Evolutionary conservation across 768 basidiomycete species (phyloP), one percentile per base, ranked within the genome.

Genomic region (Termitomyces sp.): DNA sequence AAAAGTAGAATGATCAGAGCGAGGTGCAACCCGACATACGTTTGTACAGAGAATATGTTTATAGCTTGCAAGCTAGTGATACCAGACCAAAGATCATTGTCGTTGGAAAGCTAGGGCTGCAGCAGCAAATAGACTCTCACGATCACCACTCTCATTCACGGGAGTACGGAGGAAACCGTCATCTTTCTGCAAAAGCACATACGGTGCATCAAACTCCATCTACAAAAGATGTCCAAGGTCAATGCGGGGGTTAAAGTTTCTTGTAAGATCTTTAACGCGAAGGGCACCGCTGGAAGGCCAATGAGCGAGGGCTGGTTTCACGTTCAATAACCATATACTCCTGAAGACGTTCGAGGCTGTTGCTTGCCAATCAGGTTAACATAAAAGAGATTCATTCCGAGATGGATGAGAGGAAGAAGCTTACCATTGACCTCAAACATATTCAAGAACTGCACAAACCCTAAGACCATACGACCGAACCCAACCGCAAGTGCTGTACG

Each of bases 281-380:
- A 63, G 59, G 3, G 39, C 42, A 6, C 62, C 62, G 22, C 51
- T 60, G 7, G 81, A 72, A 0, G 86, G 86, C 86, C 87, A 89
- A 58, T 82, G 77, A 0, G 86, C 86, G 30, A 37, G 75, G 58
- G 51, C 71, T 67, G 1, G 77, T 75, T 64, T 87, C 85, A 47
- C 82, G 81, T 41, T 86, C 84, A 54, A 85, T 83, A 34, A 73
- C 66, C 15, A 86, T 68, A 65, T 83, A 87, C 4, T 68, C 86
- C 46, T 87, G 79, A 1, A 93, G 84, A 58, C 93, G 86, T 65
- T 94, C 91, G 12, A 78, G 66, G 61, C 77, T 77, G 54, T 51
- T 55, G 4, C 61, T 57, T 61, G 18, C 30, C 16, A 13, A 52
- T n/a, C n/a, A n/a, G n/a, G n/a, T n/a, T n/a, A n/a, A n/a, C n/a